Evolutionary conservation across 2,329 filamentous ascomycete genomes (phyloP), one percentile per base, ranked within the genome.

Genomic region (Arthrinium phaeospermum): DNA sequence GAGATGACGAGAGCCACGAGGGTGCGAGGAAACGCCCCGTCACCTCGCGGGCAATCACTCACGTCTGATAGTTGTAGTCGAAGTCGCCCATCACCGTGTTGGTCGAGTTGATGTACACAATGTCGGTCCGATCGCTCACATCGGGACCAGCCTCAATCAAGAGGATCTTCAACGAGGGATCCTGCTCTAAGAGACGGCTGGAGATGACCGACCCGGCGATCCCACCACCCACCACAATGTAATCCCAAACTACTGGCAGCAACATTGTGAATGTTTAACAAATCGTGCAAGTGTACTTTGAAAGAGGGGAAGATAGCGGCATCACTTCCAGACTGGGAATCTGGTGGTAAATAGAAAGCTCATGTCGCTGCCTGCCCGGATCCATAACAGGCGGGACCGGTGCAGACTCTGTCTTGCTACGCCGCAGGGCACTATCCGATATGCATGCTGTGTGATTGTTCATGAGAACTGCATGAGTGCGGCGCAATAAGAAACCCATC

Each of bases 171-270:
- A 74, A 75, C 13, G 72, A 73, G 14, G 74, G 71, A n/a, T 41
- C 57, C 57, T 68, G 75, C 67, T 76, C 73, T 30, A 75, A 75
- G 14, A 79, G 73, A 22, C 77, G 78, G 6, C 75, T 78, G 10
- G 78, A 77, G 47, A 79, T 57, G 13, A 74, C 67, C 37, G 76
- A 77, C 10, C 78, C 77, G 0, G 75, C 71, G 12, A 79, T 51
- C 22, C 78, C 78, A 67, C 78, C 77, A 1, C 78, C 78, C 2
- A 79, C 74, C n/a, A 79, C 71, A 14, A 79, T 67, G 37, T 80
- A 79, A 64, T 80, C 78, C 30, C 57, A 67, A 4, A 67, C 24
- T 4, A 1, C 22, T n/a, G 57, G 27, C 14, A 6, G 37, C 16
- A 41, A n/a, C 24, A 61, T 61, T 7, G 12, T 44, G 10, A 41